Evolutionary conservation across 202 grass and related monocot species (phyloP).

Genomic region (Panicum hallii): DNA sequence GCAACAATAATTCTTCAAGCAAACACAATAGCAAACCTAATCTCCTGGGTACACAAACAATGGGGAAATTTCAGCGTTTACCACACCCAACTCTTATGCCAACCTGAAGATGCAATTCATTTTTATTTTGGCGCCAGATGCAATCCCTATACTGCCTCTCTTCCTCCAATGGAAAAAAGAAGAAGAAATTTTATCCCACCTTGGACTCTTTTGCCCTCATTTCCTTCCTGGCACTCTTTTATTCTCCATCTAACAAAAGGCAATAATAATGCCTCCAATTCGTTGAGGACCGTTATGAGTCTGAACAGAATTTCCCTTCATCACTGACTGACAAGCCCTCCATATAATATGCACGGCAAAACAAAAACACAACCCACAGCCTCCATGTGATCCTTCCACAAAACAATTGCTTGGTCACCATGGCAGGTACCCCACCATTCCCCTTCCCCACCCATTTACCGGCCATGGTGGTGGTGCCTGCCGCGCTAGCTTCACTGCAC

Average conservation of each 20-base stretch:
- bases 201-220: background rate
- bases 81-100: no score
- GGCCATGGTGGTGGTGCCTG: background rate
- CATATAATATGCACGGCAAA: conserved; percentile 2
- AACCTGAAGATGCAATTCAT: no score
- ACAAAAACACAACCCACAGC: background rate
- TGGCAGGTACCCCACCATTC: background rate
- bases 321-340: background rate
- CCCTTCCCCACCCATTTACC: conserved; percentile 3
- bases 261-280: background rate
- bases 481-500: background rate
- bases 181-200: no score
- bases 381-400: background rate
- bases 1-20: background rate
- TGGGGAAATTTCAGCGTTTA: no score
- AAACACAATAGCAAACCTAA: background rate
- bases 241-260: background rate
- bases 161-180: background rate
- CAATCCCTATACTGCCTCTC: background rate
- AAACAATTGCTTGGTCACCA: background rate
- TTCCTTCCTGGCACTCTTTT: background rate
- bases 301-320: conserved; percentile 22
- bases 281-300: background rate
- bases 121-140: background rate
- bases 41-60: no score